Conservation (phyloP, 371 early-diverging fungal species). For the Rhizopus delemar region DNA sequence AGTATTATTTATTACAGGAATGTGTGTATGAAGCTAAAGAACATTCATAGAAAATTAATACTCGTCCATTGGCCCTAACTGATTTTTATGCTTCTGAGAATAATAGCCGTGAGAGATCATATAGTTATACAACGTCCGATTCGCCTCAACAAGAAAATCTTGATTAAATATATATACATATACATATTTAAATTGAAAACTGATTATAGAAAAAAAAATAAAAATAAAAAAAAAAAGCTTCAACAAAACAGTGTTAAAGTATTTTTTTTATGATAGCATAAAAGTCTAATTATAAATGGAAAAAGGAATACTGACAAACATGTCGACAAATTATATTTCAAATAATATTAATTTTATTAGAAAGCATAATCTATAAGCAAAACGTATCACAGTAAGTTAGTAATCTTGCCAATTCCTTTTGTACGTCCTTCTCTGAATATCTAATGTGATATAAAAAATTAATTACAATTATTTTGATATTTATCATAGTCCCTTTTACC, state of each 20-base stretch:
- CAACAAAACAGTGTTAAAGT: too few relatives aligned
- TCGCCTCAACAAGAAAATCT: constrained; percentile 36
- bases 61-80: constrained; percentile 58
- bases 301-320: too few relatives aligned
- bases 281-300: too few relatives aligned
- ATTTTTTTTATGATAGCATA: too few relatives aligned
- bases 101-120: constrained; percentile 31
- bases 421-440: constrained; percentile 88
- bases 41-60: constrained; percentile 45
- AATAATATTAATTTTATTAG: too few relatives aligned
- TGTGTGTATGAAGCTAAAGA: too few relatives aligned
- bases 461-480: background rate
- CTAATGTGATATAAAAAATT: constrained; percentile 16
- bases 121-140: constrained; percentile 16
- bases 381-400: constrained; percentile 30
- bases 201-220: too few relatives aligned
- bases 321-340: too few relatives aligned
- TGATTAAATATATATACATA: constrained; percentile 6
- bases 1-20: background rate
- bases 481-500: constrained; percentile 32
- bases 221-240: too few relatives aligned
- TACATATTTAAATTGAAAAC: too few relatives aligned
- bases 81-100: constrained; percentile 64
- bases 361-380: background rate
- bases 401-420: constrained; percentile 90